Evolutionary conservation across 495 filamentous ascomycete genomes (phyloP).

Genomic region (Neurospora sp.): DNA sequence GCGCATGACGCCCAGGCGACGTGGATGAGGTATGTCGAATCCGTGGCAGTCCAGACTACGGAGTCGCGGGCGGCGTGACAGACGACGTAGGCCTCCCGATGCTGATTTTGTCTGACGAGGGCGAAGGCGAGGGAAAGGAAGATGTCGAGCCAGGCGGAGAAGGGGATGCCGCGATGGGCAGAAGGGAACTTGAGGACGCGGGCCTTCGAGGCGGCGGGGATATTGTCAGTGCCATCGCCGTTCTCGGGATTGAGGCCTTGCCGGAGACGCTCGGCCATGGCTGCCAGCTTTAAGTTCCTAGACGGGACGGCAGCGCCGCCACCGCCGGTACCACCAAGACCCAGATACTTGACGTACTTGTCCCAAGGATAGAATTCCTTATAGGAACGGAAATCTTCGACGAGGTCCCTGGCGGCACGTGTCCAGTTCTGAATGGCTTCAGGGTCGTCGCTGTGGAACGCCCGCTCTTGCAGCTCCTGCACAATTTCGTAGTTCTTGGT

Average conservation of each 20-base stretch:
- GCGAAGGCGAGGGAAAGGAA: slow-evolving; percentile 77
- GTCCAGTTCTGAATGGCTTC: slow-evolving; percentile 58
- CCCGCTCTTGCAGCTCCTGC: slow-evolving; percentile 37
- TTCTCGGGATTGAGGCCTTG: slow-evolving; percentile 35
- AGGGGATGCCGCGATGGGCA: slow-evolving; percentile 68
- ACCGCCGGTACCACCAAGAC: slow-evolving; percentile 46
- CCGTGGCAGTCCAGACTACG: slow-evolving; percentile 65
- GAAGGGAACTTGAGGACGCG: slow-evolving; percentile 34
- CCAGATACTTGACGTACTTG: slow-evolving; percentile 58
- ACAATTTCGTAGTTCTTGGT: slow-evolving; percentile 48
- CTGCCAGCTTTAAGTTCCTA: slow-evolving; percentile 52
- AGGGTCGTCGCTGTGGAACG: slow-evolving; percentile 38
- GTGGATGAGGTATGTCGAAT: slow-evolving; percentile 62
- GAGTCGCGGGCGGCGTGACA: slow-evolving; percentile 65
- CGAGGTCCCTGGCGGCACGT: slow-evolving; percentile 58
- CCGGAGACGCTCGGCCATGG: slow-evolving; percentile 57
- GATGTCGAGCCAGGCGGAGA: slow-evolving; percentile 79
- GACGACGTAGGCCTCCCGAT: slow-evolving; percentile 62
- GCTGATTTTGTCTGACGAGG: slow-evolving; percentile 47
- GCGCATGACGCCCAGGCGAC: slow-evolving; percentile 80
- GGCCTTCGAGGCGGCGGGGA: background rate
- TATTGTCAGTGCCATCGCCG: slow-evolving; percentile 9
- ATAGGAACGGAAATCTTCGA: slow-evolving; percentile 70
- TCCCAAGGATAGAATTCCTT: slow-evolving; percentile 69
- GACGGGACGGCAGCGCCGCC: slow-evolving; percentile 32